phyloP scores from a whole-genome alignment of 441 rosid species.

The Syzygium malaccense region DNA sequence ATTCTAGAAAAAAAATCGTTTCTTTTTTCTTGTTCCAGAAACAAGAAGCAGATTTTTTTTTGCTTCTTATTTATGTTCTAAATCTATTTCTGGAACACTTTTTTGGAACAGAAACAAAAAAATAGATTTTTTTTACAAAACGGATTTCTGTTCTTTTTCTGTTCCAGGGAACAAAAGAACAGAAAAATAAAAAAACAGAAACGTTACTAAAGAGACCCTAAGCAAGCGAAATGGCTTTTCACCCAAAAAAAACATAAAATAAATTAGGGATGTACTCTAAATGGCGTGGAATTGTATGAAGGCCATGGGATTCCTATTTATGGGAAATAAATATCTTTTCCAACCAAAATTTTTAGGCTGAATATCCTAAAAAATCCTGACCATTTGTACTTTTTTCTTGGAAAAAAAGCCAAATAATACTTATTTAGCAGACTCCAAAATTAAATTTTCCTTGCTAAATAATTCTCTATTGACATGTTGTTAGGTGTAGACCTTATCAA shows the following conservation, averaged over 20 bases:
- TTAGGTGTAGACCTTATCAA: not conserved
- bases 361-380: not conserved
- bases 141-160: no score
- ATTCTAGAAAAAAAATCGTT: no score
- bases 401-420: not conserved
- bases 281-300: not conserved
- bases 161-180: no score
- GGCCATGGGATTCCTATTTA: not conserved
- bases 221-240: not conserved
- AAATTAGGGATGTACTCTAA: not conserved
- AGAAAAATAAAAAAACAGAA: no score
- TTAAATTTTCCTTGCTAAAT: not conserved
- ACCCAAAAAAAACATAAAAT: not conserved
- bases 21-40: no score
- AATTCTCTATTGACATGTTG: not conserved
- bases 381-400: not conserved
- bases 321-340: not conserved
- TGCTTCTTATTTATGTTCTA: no score
- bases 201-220: no score
- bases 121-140: no score
- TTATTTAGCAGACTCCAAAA: not conserved
- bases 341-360: not conserved
- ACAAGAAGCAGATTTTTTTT: no score
- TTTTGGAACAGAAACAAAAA: no score
- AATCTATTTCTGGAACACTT: no score